phyloP scores from a whole-genome alignment of 495 filamentous ascomycete genomes.

The Eremomyces bilateralis region DNA sequence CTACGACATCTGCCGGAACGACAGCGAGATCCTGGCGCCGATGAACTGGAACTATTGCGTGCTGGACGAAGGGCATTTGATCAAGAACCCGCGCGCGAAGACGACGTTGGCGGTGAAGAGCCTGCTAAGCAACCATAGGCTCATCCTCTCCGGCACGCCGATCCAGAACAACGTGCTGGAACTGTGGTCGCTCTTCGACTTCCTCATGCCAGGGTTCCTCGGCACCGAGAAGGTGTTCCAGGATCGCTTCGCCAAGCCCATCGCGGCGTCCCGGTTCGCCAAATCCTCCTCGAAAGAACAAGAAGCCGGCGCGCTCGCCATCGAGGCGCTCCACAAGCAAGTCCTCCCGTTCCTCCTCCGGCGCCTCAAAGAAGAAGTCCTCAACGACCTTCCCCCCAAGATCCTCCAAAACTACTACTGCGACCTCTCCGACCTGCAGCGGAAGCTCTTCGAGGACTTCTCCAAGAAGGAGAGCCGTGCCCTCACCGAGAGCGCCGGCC shows the following conservation, averaged over 20 bases:
- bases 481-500: conserved; percentile 53
- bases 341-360: conserved; percentile 91
- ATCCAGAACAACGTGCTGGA: conserved; percentile 98
- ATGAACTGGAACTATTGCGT: conserved; percentile 95
- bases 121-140: conserved; percentile 69
- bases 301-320: conserved; percentile 85
- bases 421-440: conserved; percentile 88
- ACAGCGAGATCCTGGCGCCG: conserved; percentile 60
- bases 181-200: conserved; percentile 98
- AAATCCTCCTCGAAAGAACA: conserved; percentile 97
- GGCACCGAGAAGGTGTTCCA: conserved; percentile 97
- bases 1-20: conserved; percentile 91
- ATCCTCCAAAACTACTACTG: conserved; percentile 99
- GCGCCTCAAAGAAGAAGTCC: conserved; percentile 90
- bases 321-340: conserved; percentile 94
- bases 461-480: conserved; percentile 75
- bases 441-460: conserved; percentile 90
- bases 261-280: conserved; percentile 79
- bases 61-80: conserved; percentile 90
- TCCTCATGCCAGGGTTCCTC: conserved; percentile 95
- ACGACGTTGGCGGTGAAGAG: conserved; percentile 78
- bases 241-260: conserved; percentile 92
- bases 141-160: conserved; percentile 90
- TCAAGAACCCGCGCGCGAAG: conserved; percentile 95
- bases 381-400: conserved; percentile 92